Conservation (phyloP, 257 asterid species). For the Plantago elongata region DNA sequence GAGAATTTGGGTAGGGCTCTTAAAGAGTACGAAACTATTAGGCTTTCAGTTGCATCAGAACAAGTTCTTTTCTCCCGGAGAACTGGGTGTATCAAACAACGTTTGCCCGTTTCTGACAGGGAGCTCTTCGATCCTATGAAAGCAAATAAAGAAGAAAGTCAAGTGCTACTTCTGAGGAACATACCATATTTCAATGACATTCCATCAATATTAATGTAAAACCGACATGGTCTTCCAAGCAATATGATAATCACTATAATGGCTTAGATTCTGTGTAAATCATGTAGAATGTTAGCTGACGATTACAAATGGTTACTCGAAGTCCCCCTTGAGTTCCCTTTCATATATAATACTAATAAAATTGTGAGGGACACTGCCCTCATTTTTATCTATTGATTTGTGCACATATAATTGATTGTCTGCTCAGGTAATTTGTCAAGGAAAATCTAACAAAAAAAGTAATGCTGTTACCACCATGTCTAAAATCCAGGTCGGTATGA, state of each 20-base stretch:
- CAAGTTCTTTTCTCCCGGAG: conserved; percentile 67
- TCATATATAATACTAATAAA: too few relatives aligned
- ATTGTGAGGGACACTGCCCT: too few relatives aligned
- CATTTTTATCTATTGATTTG: too few relatives aligned
- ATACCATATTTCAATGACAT: conserved; percentile 57
- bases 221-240: conserved; percentile 2
- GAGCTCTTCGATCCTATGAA: conserved; percentile 35
- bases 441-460: too few relatives aligned
- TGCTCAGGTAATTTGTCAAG: too few relatives aligned
- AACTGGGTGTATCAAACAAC: conserved; percentile 73
- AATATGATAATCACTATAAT: too few relatives aligned
- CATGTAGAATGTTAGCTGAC: neutral
- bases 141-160: conserved; percentile 48
- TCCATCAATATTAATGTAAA: conserved; percentile 39
- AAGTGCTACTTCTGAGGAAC: conserved; percentile 60
- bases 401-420: too few relatives aligned
- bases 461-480: too few relatives aligned
- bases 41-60: conserved; percentile 50
- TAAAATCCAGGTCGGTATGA: too few relatives aligned
- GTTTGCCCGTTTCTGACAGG: conserved; percentile 32
- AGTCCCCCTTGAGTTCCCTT: neutral
- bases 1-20: conserved; percentile 47
- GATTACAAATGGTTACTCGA: neutral
- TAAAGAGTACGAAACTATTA: conserved; percentile 56
- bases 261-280: too few relatives aligned